phyloP scores from a whole-genome alignment of 768 basidiomycete species.

The Termitomyces titanicus region DNA sequence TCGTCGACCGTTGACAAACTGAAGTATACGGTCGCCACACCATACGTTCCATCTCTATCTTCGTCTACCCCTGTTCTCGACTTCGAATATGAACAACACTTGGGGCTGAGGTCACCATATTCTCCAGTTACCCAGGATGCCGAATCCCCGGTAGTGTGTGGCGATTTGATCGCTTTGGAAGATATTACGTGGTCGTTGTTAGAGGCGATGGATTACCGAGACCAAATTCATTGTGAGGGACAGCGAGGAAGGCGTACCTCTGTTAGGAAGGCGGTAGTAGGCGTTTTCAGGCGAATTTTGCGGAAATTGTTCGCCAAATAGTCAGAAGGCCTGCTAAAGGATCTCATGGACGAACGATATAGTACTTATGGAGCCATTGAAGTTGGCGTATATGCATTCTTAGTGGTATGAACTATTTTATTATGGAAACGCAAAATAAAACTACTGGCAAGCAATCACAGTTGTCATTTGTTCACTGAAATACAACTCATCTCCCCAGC shows the following conservation, averaged over 20 bases:
- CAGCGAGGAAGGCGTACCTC: neutral
- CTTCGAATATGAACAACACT: neutral
- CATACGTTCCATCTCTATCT: slow-evolving; percentile 5
- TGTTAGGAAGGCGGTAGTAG: neutral
- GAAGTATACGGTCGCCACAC: neutral
- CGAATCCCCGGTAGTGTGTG: neutral
- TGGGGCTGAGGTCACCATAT: neutral
- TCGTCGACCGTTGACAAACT: neutral
- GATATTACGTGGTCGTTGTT: slow-evolving; percentile 25
- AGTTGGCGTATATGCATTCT: too few relatives aligned
- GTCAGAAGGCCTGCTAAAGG: neutral
- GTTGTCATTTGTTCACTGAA: neutral
- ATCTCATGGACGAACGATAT: neutral
- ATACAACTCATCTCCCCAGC: neutral
- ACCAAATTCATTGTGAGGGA: slow-evolving; percentile 1
- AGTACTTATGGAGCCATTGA: too few relatives aligned
- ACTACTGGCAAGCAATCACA: neutral
- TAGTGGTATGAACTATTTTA: neutral
- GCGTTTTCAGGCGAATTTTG: slow-evolving; percentile 5
- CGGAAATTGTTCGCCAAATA: slow-evolving; percentile 5
- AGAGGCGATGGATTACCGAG: slow-evolving; percentile 26
- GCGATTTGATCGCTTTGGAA: slow-evolving; percentile 13
- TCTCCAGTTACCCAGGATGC: neutral
- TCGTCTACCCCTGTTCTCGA: slow-evolving; percentile 1
- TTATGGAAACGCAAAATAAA: neutral